Evolutionary conservation across 352 stramenopile genomes (phyloP).

Genomic region (Thraustotheca clavata): DNA sequence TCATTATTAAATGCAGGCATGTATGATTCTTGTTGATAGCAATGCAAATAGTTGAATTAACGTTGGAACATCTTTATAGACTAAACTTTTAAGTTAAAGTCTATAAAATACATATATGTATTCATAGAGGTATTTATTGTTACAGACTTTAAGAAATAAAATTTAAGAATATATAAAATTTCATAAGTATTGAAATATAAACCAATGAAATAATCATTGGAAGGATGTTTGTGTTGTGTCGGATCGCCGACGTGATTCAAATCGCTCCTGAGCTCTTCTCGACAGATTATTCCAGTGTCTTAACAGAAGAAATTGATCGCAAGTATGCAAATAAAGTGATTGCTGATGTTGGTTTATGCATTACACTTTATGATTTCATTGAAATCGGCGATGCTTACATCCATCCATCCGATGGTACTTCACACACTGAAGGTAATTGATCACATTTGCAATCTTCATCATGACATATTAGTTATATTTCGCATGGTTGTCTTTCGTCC

Average conservation of each 20-base stretch:
- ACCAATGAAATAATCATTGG: conserved; percentile 5
- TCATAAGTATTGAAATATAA: not conserved
- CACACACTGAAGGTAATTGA: conserved; percentile 59
- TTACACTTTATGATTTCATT: conserved; percentile 86
- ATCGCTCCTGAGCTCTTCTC: conserved; percentile 73
- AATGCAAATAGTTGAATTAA: too few relatives aligned
- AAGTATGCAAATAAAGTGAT: conserved; percentile 90
- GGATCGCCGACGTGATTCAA: conserved; percentile 79
- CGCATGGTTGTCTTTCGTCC: conserved; percentile 84
- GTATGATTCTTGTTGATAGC: too few relatives aligned
- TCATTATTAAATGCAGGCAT: too few relatives aligned
- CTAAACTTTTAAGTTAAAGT: too few relatives aligned
- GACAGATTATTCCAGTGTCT: conserved; percentile 72
- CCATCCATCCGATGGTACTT: conserved; percentile 76
- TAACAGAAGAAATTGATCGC: conserved; percentile 83
- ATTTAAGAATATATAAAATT: too few relatives aligned
- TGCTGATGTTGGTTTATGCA: conserved; percentile 77
- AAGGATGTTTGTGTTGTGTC: conserved; percentile 76
- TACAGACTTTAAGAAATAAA: too few relatives aligned
- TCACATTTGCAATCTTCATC: not conserved
- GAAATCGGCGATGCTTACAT: conserved; percentile 79
- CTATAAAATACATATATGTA: too few relatives aligned
- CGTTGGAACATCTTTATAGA: too few relatives aligned
- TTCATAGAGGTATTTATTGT: too few relatives aligned
- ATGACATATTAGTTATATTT: conserved; percentile 56